Conservation (phyloP, 2,329 filamentous ascomycete species). For the Ophiocordyceps camponoti-saundersi region DNA sequence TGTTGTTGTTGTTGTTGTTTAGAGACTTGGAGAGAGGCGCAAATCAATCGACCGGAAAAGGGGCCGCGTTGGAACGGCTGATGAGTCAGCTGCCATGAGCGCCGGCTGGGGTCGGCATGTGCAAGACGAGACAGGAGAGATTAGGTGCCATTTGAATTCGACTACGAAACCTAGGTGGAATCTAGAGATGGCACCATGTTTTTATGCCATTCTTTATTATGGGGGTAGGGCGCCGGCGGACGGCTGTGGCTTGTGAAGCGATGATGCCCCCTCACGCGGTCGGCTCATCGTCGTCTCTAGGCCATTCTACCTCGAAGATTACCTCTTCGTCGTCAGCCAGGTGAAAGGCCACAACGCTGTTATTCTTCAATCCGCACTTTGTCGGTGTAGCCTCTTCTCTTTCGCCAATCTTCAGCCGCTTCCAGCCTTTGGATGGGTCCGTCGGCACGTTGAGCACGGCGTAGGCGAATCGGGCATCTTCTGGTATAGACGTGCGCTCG, state of each 20-base stretch:
- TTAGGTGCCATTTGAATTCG: no score
- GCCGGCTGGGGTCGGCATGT: neutral
- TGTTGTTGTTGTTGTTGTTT: neutral
- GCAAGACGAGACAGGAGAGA: neutral
- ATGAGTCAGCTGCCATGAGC: neutral
- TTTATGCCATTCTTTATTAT: neutral
- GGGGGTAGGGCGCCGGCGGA: neutral
- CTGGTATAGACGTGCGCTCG: conserved; percentile 21
- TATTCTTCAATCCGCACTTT: conserved; percentile 26
- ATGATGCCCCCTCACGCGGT: conserved; percentile 9
- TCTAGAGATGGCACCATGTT: neutral
- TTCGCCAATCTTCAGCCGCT: conserved; percentile 20
- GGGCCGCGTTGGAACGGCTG: neutral
- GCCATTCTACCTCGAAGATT: conserved; percentile 28
- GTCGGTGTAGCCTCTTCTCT: conserved; percentile 20
- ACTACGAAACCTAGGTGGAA: neutral
- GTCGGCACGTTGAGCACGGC: conserved; percentile 25
- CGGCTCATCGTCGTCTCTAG: conserved; percentile 22
- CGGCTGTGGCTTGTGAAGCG: no score
- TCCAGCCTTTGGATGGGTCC: conserved; percentile 33
- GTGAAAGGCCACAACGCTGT: conserved; percentile 30
- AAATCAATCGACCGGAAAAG: neutral
- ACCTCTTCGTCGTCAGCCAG: conserved; percentile 22
- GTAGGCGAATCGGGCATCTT: conserved; percentile 25
- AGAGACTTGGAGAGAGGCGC: neutral